These are phyloP conservation scores for Agaricus bisporus DNA, from an alignment of 768 basidiomycete species.

Conservation along the genomic window DNA sequence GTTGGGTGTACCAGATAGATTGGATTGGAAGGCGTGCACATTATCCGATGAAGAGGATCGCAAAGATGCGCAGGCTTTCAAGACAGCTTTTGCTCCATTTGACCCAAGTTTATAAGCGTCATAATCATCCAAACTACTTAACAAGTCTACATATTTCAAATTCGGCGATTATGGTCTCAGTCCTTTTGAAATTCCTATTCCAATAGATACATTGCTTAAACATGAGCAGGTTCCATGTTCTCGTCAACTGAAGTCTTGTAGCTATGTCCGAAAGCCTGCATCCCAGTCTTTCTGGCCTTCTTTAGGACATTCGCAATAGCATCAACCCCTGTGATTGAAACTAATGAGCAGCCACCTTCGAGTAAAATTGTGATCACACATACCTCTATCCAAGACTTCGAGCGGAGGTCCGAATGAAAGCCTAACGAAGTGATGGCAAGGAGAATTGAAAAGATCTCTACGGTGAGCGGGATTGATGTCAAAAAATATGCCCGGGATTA, in stretches of 20 bases:
- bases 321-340: constrained; percentile 55
- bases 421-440: constrained; percentile 87
- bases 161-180: not conserved
- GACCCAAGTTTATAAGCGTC: constrained; percentile 37
- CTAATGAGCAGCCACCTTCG: constrained; percentile 5
- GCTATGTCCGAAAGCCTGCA: constrained; percentile 60
- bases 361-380: constrained; percentile 7
- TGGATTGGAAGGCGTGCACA: constrained; percentile 90
- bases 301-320: constrained; percentile 77
- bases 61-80: constrained; percentile 79
- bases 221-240: constrained; percentile 15
- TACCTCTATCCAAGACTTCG: constrained; percentile 72
- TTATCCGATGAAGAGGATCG: constrained; percentile 82
- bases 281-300: constrained; percentile 59
- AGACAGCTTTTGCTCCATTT: constrained; percentile 72
- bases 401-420: constrained; percentile 83
- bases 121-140: not conserved
- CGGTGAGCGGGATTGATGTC: constrained; percentile 79
- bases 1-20: constrained; percentile 68
- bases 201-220: constrained; percentile 5
- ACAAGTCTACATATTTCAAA: no score
- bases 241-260: constrained; percentile 21
- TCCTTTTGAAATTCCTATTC: not conserved
- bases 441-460: constrained; percentile 84
- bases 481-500: constrained; percentile 89